Percentiles rank a stretch among this genome's conserved stretches.
phyloP scores from a whole-genome alignment of 768 basidiomycete species.

The Trametes punicea region DNA sequence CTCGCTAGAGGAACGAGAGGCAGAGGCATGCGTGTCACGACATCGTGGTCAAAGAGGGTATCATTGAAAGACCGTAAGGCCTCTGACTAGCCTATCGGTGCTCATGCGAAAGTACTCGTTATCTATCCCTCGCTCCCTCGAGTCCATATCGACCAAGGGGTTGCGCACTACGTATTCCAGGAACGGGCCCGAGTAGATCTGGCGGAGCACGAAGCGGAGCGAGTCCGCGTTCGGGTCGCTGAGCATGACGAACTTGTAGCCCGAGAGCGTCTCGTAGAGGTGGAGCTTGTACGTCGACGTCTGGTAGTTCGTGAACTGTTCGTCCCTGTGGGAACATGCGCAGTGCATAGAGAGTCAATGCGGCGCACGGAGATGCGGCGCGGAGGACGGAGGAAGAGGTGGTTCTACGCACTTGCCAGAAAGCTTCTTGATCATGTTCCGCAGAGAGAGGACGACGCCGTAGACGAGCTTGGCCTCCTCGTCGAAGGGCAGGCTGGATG shows the following conservation, averaged over 20 bases:
- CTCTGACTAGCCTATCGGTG: conserved; percentile 71
- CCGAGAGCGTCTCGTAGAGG: conserved; percentile 85
- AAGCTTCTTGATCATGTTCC: conserved; percentile 94
- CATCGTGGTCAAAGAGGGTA: neutral
- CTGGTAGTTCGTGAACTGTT: conserved; percentile 85
- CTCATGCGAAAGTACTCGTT: conserved; percentile 88
- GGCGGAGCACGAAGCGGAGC: conserved; percentile 76
- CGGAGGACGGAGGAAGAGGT: neutral
- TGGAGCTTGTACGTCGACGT: conserved; percentile 94
- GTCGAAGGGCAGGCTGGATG: conserved; percentile 80
- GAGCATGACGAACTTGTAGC: conserved; percentile 95
- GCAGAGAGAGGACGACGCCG: conserved; percentile 85
- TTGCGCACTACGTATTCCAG: conserved; percentile 92
- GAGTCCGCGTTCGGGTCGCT: conserved; percentile 84
- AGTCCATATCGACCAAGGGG: conserved; percentile 83
- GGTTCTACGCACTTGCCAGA: conserved; percentile 63
- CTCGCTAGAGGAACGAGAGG: no score
- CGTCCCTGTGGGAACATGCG: conserved; percentile 55
- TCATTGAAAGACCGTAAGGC: conserved; percentile 45
- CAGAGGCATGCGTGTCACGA: neutral
- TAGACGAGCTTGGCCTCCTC: conserved; percentile 98
- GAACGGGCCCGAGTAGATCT: conserved; percentile 92
- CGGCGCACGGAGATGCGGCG: neutral
- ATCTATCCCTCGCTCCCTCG: conserved; percentile 80
- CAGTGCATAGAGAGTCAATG: neutral